Conservation (phyloP, 805 yeast species). For the Candida piceae region DNA sequence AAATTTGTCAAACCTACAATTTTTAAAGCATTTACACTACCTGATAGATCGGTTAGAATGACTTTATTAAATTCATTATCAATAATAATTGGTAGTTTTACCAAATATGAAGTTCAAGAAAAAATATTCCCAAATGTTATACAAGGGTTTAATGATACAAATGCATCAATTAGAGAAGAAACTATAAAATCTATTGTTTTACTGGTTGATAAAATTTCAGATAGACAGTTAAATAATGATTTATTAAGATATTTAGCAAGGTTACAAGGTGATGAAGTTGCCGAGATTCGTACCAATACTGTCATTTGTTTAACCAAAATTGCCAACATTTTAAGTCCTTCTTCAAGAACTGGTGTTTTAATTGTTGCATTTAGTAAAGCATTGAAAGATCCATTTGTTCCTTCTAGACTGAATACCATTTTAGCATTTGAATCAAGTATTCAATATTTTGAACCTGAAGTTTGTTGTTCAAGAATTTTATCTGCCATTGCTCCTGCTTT, state of each 20-base stretch:
- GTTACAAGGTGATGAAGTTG: slow-evolving; percentile 69
- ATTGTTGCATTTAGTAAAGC: slow-evolving; percentile 85
- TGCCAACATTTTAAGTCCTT: slow-evolving; percentile 49
- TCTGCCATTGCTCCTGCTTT: slow-evolving; percentile 83
- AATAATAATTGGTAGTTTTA: slow-evolving; percentile 42
- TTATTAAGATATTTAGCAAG: slow-evolving; percentile 75
- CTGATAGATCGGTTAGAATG: slow-evolving; percentile 76
- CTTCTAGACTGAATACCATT: slow-evolving; percentile 71
- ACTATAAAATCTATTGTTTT: slow-evolving; percentile 60
- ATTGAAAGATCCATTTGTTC: slow-evolving; percentile 70
- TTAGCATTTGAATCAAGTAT: slow-evolving; percentile 63
- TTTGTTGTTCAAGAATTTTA: slow-evolving; percentile 73
- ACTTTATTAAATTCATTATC: slow-evolving; percentile 64
- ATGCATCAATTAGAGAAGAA: slow-evolving; percentile 71
- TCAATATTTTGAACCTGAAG: slow-evolving; percentile 64
- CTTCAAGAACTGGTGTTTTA: slow-evolving; percentile 64
- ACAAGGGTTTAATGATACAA: slow-evolving; percentile 85
- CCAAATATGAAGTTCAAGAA: slow-evolving; percentile 59
- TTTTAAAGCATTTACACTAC: slow-evolving; percentile 53
- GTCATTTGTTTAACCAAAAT: slow-evolving; percentile 64
- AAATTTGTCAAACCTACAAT: slow-evolving; percentile 53
- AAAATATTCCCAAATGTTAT: slow-evolving; percentile 62
- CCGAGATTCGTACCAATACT: slow-evolving; percentile 75
- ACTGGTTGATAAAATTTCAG: slow-evolving; percentile 61
- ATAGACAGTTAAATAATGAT: slow-evolving; percentile 83